Evolutionary conservation across 2,329 filamentous ascomycete species (phyloP).

Genomic region (Trichoderma arundinaceum): DNA sequence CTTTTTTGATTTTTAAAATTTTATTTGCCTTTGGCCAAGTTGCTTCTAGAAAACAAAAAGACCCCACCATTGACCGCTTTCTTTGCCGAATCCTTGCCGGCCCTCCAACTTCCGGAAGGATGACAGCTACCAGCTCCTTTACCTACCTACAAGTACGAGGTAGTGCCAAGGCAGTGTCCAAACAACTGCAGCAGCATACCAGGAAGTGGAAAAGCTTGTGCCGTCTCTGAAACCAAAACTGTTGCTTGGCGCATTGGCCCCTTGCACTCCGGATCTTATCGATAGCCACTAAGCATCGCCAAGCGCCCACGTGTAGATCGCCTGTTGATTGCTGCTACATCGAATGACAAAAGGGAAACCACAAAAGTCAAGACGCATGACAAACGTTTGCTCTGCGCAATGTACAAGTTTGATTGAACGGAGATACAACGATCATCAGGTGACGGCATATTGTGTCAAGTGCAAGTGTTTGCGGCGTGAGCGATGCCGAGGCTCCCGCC

Average conservation of each 20-base stretch:
- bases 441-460: background rate
- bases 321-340: conserved; percentile 1
- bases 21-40: background rate
- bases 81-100: too few species aligned
- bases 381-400: background rate
- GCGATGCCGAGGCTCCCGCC: conserved; percentile 24
- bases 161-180: background rate
- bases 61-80: too few species aligned
- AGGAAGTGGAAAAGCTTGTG: too few species aligned
- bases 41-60: too few species aligned
- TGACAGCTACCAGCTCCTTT: too few species aligned
- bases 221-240: background rate
- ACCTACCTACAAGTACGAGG: too few species aligned
- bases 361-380: background rate
- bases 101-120: too few species aligned
- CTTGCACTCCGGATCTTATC: conserved; percentile 16
- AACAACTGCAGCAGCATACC: background rate
- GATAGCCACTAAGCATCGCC: conserved; percentile 3
- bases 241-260: background rate
- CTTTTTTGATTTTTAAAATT: background rate
- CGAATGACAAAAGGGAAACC: background rate
- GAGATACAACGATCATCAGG: background rate
- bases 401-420: background rate
- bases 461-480: background rate
- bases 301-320: conserved; percentile 5